These are phyloP conservation scores for Mucor sp. DNA, from an alignment of 371 early-diverging fungal genomes.

Conservation along the genomic window DNA sequence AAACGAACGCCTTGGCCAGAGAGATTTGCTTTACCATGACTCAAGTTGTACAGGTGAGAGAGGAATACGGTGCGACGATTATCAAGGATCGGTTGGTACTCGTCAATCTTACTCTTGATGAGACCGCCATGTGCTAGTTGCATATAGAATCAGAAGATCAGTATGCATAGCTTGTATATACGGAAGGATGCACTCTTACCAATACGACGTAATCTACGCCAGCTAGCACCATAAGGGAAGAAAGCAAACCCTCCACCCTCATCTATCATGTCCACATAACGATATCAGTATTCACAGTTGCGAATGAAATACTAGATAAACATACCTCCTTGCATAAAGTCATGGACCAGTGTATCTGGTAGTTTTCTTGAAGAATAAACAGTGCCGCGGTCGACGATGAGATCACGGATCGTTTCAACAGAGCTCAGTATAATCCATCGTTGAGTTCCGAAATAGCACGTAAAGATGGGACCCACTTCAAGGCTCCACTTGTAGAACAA, in stretches of 20 bases:
- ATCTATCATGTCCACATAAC: constrained; percentile 11
- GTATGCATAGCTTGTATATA: background rate
- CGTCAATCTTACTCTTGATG: background rate
- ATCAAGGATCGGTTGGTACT: background rate
- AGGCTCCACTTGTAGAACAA: constrained; percentile 44
- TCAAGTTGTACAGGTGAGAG: constrained; percentile 13
- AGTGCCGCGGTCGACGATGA: constrained; percentile 41
- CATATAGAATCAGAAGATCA: background rate
- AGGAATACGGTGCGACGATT: constrained; percentile 23
- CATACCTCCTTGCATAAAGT: constrained; percentile 45
- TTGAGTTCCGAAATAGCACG: constrained; percentile 40
- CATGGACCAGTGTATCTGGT: constrained; percentile 33
- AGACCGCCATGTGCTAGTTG: background rate
- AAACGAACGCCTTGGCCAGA: constrained; percentile 15
- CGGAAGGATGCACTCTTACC: constrained; percentile 23
- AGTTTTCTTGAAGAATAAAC: constrained; percentile 51
- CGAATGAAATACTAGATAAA: too few relatives aligned
- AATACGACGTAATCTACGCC: constrained; percentile 45
- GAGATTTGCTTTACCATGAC: background rate
- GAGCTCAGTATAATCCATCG: constrained; percentile 49
- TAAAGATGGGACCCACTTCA: constrained; percentile 41
- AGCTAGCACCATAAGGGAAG: constrained; percentile 43
- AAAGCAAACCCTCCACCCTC: constrained; percentile 53
- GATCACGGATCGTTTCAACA: constrained; percentile 31
- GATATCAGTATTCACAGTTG: background rate